Evolutionary conservation across 2,329 filamentous ascomycete genomes (phyloP), one percentile per base, ranked within the genome.

Genomic region (Thelonectria olida): DNA sequence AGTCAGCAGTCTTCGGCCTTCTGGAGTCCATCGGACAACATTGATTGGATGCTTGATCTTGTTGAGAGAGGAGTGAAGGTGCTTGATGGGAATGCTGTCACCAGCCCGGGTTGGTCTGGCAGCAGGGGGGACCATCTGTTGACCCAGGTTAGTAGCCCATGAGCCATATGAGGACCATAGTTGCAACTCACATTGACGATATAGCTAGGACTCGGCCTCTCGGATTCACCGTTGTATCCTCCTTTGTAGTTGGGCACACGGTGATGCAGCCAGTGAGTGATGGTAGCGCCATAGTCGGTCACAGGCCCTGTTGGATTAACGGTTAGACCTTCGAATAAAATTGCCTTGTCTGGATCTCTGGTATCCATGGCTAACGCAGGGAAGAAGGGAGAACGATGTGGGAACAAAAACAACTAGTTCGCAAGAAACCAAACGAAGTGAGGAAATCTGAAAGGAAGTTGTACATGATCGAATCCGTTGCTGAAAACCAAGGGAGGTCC

Each of bases 1-100:
- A 0, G 96, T 98, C 74, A 99, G 84, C 58, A 99, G 81, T 68
- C 96, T 86, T 63, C 96, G 90, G 25, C 96, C 96, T 78, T 99
- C 96, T 7, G 96, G 96, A 15, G 96, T 99, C 96, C 96, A 99
- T 76, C 93, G 88, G 39, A 99, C 95, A 8, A 98, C 92, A 66
- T 97, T 98, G 73, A 99, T 92, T 2, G 96, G 96, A 70, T 98
- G 96, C 74, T 97, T 97, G 73, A 97, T 94, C 75, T 99, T 99
- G 81, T 98, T 98, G 7, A 98, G 86, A 0, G 96, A 98, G n/a
- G 96, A 96, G 75, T 99, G 96, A 39, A 99, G 85, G 75, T 97
- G 94, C 72, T 96, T 95, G n/a, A 92, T 92, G 12, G 96, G 95
- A 45, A 99, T 91, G 1, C 92, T 91, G 75, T 97, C 93, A 60